Conservation (phyloP, 768 basidiomycete species). For the Tylopilus intermedius region DNA sequence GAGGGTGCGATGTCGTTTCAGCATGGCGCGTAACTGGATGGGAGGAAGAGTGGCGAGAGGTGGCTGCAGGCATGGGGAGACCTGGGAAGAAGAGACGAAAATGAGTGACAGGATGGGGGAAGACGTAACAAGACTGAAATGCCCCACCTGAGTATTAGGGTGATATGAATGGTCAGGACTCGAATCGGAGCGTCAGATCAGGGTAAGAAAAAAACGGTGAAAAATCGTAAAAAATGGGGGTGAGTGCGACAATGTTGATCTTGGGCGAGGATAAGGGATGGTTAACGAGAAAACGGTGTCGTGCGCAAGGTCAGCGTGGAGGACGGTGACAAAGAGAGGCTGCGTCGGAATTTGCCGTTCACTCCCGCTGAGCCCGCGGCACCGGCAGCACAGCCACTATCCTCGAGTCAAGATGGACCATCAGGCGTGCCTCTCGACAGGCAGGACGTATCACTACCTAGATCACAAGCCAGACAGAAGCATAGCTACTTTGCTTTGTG, state of each 20-base stretch:
- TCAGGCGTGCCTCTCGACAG: slow-evolving; percentile 49
- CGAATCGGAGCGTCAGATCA: slow-evolving; percentile 23
- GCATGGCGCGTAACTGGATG: slow-evolving; percentile 29
- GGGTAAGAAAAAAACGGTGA: slow-evolving; percentile 17
- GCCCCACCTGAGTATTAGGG: slow-evolving; percentile 29
- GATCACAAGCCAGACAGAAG: slow-evolving; percentile 41
- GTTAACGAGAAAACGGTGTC: slow-evolving; percentile 3
- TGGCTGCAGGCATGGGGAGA: slow-evolving; percentile 44
- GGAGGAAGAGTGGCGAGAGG: slow-evolving; percentile 31
- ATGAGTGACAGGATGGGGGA: slow-evolving; percentile 15
- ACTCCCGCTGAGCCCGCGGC: slow-evolving; percentile 19
- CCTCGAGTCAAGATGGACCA: slow-evolving; percentile 1
- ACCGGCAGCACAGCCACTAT: slow-evolving; percentile 11
- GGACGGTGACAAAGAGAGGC: slow-evolving; percentile 26
- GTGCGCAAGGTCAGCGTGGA: slow-evolving; percentile 18
- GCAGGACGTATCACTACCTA: slow-evolving; percentile 64
- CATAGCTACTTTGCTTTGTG: slow-evolving; percentile 52
- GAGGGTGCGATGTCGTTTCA: slow-evolving; percentile 31
- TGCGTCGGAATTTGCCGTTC: slow-evolving; percentile 26
- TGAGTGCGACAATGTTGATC: slow-evolving; percentile 6
- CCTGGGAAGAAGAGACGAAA: slow-evolving; percentile 6
- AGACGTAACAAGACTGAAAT: slow-evolving; percentile 24
- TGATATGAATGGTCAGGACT: slow-evolving; percentile 13
- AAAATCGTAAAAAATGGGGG: slow-evolving; percentile 18
- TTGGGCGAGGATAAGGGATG: slow-evolving; percentile 15